Percentiles rank a stretch among this genome's conserved stretches.
Evolutionary conservation across 2,329 filamentous ascomycete genomes (phyloP).

Genomic region (Alternaria gaisen): DNA sequence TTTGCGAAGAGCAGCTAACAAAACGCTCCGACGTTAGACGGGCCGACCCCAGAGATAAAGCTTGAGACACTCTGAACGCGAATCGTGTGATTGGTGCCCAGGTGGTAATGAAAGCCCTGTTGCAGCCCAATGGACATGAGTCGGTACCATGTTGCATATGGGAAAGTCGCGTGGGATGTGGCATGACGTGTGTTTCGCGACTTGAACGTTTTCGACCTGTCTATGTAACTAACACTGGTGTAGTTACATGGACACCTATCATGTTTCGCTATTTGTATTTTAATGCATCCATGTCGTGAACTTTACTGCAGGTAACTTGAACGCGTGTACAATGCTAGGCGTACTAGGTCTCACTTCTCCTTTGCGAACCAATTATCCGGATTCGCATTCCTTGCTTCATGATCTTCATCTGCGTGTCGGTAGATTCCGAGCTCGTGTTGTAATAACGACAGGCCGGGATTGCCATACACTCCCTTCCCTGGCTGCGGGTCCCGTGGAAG

Average conservation of each 20-base stretch:
- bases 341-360: slow-evolving; percentile 5
- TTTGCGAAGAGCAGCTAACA: slow-evolving; percentile 17
- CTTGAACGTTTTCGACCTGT: slow-evolving; percentile 9
- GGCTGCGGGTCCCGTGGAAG: slow-evolving; percentile 13
- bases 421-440: slow-evolving; percentile 16
- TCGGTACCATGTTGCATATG: slow-evolving; percentile 12
- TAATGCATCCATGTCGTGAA: slow-evolving; percentile 12
- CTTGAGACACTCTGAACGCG: slow-evolving; percentile 12
- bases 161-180: slow-evolving; percentile 12
- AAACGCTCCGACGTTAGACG: slow-evolving; percentile 20
- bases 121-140: slow-evolving; percentile 19
- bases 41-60: slow-evolving; percentile 22
- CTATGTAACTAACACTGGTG: slow-evolving; percentile 8
- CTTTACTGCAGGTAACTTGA: slow-evolving; percentile 5
- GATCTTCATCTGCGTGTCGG: slow-evolving; percentile 3
- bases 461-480: slow-evolving; percentile 2
- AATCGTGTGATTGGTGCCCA: slow-evolving; percentile 18
- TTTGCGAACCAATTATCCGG: slow-evolving; percentile 4
- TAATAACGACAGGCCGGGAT: slow-evolving; percentile 12
- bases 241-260: slow-evolving; percentile 14
- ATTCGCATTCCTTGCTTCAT: slow-evolving; percentile 6
- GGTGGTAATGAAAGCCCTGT: slow-evolving; percentile 15
- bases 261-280: slow-evolving; percentile 13
- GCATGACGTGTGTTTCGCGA: slow-evolving; percentile 16
- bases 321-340: slow-evolving; percentile 15